Conservation (phyloP, 1,284 basidiomycete species). For the Microstroma glucosiphilum region DNA sequence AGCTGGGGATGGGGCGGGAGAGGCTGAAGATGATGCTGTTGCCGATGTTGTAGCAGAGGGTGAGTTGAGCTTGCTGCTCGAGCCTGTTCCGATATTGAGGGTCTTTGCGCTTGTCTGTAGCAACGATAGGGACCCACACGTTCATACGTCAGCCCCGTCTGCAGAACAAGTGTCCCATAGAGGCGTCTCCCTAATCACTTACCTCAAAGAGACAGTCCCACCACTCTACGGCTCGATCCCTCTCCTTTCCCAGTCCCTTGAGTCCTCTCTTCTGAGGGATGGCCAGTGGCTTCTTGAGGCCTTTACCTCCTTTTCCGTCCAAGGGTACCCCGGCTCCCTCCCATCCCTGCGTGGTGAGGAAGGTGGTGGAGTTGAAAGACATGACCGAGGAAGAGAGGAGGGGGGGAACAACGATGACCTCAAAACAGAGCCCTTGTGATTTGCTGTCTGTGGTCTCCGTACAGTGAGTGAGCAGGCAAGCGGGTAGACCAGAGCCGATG, state of each 20-base stretch:
- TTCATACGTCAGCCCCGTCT: neutral
- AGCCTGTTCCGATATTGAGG: constrained; percentile 18
- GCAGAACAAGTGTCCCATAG: neutral
- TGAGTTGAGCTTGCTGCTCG: too few species aligned
- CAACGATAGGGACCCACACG: neutral
- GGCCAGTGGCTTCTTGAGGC: constrained; percentile 47
- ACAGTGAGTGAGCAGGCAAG: too few species aligned
- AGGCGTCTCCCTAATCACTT: constrained; percentile 6
- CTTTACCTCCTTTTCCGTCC: constrained; percentile 38
- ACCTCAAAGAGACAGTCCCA: constrained; percentile 49
- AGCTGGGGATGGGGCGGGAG: constrained; percentile 1
- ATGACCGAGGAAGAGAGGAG: constrained; percentile 16
- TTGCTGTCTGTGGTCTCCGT: too few species aligned
- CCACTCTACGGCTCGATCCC: constrained; percentile 48
- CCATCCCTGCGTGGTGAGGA: constrained; percentile 44
- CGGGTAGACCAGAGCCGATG: too few species aligned
- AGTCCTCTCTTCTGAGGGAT: constrained; percentile 44
- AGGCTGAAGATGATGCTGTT: neutral
- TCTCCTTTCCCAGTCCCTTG: constrained; percentile 44
- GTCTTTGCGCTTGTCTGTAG: constrained; percentile 33
- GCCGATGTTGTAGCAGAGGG: constrained; percentile 12
- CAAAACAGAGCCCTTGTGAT: too few species aligned
- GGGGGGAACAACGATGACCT: neutral
- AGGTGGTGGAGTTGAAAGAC: constrained; percentile 42
- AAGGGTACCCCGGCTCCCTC: constrained; percentile 42